A percentile compares a stretch with the other conserved stretches of the same genome.
Evolutionary conservation across 192 early-diverging fungal species (phyloP).

Genomic region (Coemansia nantahalensis): DNA sequence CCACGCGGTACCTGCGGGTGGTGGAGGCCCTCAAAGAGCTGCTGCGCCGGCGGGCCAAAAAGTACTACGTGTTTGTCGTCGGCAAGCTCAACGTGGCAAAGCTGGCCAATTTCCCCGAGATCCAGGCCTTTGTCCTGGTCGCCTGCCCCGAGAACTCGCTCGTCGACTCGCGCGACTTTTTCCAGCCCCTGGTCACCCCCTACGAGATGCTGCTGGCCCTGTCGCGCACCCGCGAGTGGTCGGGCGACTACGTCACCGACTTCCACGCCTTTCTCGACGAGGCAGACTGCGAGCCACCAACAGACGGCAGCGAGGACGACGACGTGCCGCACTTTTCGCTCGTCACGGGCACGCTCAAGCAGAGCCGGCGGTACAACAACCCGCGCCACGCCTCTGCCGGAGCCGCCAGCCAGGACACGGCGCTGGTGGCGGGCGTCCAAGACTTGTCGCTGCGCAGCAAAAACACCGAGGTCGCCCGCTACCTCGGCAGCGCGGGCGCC

Average conservation of each 20-base stretch:
- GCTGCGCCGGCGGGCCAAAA: conserved; percentile 69
- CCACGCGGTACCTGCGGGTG: conserved; percentile 83
- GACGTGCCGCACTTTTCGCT: conserved; percentile 83
- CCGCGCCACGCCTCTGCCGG: background rate
- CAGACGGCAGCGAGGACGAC: conserved; percentile 56
- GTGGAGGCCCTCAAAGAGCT: conserved; percentile 77
- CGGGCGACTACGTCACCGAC: conserved; percentile 68
- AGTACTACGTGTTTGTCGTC: conserved; percentile 84
- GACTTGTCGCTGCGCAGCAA: conserved; percentile 60
- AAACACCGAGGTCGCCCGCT: conserved; percentile 44
- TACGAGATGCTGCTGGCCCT: conserved; percentile 88
- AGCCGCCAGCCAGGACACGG: background rate
- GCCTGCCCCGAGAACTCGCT: conserved; percentile 95
- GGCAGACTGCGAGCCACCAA: background rate
- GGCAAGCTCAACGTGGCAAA: conserved; percentile 96
- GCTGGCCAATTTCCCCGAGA: conserved; percentile 96
- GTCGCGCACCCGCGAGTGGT: conserved; percentile 55
- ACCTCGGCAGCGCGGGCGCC: conserved; percentile 52
- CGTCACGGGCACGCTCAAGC: conserved; percentile 77
- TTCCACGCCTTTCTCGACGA: conserved; percentile 61
- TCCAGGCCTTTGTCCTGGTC: conserved; percentile 87
- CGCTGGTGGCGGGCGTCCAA: conserved; percentile 6
- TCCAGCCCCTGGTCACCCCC: conserved; percentile 90
- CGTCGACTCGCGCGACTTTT: conserved; percentile 88
- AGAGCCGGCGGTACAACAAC: conserved; percentile 52